These are phyloP conservation scores for Cladosporium sp. DNA, from an alignment of 2,329 filamentous ascomycete species.

Conservation along the genomic window DNA sequence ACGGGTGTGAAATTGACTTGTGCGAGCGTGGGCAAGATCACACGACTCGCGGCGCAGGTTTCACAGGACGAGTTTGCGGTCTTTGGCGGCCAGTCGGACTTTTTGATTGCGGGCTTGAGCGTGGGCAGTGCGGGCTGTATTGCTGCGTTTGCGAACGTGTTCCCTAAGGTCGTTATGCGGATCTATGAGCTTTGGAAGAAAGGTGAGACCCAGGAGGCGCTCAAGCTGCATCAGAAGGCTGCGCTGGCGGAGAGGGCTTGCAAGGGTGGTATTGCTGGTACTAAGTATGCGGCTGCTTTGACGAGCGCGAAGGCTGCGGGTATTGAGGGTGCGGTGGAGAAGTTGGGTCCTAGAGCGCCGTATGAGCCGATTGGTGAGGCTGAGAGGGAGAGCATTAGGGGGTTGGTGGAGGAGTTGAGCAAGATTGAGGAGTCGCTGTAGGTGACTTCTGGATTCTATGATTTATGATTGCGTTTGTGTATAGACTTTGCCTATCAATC, in stretches of 20 bases:
- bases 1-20: slow-evolving; percentile 70
- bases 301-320: slow-evolving; percentile 57
- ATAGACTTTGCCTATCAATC: slow-evolving; percentile 40
- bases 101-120: slow-evolving; percentile 55
- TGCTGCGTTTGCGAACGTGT: slow-evolving; percentile 54
- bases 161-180: slow-evolving; percentile 48
- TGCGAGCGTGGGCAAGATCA: slow-evolving; percentile 69
- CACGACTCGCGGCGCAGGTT: slow-evolving; percentile 53
- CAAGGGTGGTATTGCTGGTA: slow-evolving; percentile 61
- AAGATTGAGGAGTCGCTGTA: slow-evolving; percentile 35
- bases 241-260: slow-evolving; percentile 60
- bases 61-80: slow-evolving; percentile 57
- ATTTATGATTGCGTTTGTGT: not conserved
- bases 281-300: slow-evolving; percentile 60
- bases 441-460: not conserved
- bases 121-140: slow-evolving; percentile 54
- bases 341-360: slow-evolving; percentile 58
- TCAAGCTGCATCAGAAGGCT: slow-evolving; percentile 55
- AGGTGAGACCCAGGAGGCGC: slow-evolving; percentile 53
- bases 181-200: slow-evolving; percentile 56
- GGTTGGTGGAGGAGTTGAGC: slow-evolving; percentile 39
- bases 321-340: slow-evolving; percentile 55
- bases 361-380: slow-evolving; percentile 49
- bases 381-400: slow-evolving; percentile 41
- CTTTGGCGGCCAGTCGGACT: slow-evolving; percentile 71